Percentiles rank a stretch among this genome's conserved stretches.
Evolutionary conservation across 75 land plant species (phyloP).

Genomic region (Sequoiadendron giganteum): DNA sequence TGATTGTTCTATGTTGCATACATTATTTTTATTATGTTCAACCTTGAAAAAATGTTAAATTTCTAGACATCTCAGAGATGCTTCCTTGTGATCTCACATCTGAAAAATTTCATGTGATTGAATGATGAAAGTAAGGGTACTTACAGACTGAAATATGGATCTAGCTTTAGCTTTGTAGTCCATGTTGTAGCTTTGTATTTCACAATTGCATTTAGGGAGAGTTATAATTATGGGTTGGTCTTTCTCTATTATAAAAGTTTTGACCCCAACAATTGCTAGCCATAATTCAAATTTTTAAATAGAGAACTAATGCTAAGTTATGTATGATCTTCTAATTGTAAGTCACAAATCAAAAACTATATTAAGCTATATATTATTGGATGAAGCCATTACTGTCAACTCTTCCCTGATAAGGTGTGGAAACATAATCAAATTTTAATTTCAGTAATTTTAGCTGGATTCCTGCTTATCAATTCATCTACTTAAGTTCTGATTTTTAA

Average conservation of each 20-base stretch:
- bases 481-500: neutral
- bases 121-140: neutral
- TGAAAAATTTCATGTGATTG: too few species aligned
- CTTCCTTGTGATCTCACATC: too few species aligned
- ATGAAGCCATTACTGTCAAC: neutral
- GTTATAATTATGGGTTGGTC: neutral
- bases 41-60: too few species aligned
- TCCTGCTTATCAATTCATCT: neutral
- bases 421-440: neutral
- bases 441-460: neutral
- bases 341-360: neutral
- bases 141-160: neutral
- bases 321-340: neutral
- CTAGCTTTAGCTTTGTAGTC: neutral
- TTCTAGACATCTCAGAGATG: too few species aligned
- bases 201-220: neutral
- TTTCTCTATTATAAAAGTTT: neutral
- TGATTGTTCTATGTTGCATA: too few species aligned
- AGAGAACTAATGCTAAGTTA: neutral
- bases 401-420: neutral
- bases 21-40: too few species aligned
- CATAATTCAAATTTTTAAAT: neutral
- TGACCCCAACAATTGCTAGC: too few species aligned
- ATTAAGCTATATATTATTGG: neutral
- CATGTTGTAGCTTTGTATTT: neutral